Percentiles rank a stretch among this genome's conserved stretches.
Evolutionary conservation across 75 land plant species (phyloP).

Genomic region (Cupressus sempervirens): DNA sequence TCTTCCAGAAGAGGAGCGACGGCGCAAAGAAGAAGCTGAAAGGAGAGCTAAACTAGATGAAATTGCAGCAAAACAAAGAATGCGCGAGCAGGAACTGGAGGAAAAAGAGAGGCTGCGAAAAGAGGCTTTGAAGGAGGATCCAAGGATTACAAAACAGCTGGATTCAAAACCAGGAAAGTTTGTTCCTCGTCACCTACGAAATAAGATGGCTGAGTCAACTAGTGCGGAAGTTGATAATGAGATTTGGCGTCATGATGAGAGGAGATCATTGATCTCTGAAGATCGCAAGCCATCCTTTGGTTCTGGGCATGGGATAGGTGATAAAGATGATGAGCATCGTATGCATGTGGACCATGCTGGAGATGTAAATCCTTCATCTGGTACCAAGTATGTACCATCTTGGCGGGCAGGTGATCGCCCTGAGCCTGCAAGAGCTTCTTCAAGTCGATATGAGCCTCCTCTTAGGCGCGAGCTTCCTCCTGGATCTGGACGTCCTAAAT

Average conservation of each 20-base stretch:
- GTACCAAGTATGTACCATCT: conserved; percentile 1
- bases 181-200: conserved; percentile 28
- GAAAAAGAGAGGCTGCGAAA: conserved; percentile 61
- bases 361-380: conserved; percentile 8
- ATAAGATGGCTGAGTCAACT: conserved; percentile 17
- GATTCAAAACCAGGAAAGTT: conserved; percentile 35
- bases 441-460: conserved; percentile 13
- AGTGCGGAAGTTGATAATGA: conserved; percentile 5
- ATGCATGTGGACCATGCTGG: not conserved
- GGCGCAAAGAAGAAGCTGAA: conserved; percentile 81
- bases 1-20: conserved; percentile 81
- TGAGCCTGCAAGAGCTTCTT: conserved; percentile 3
- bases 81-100: conserved; percentile 71
- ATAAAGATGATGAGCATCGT: not conserved
- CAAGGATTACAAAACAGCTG: not conserved
- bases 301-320: not conserved
- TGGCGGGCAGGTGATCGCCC: not conserved
- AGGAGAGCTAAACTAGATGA: conserved; percentile 84
- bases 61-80: conserved; percentile 89
- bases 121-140: conserved; percentile 31
- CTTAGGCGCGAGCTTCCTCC: conserved; percentile 7
- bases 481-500: not conserved
- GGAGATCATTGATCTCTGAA: not conserved
- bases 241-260: conserved; percentile 14
- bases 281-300: not conserved